phyloP scores from a whole-genome alignment of 2,329 filamentous ascomycete genomes.

The Amesomyces nigricolor region DNA sequence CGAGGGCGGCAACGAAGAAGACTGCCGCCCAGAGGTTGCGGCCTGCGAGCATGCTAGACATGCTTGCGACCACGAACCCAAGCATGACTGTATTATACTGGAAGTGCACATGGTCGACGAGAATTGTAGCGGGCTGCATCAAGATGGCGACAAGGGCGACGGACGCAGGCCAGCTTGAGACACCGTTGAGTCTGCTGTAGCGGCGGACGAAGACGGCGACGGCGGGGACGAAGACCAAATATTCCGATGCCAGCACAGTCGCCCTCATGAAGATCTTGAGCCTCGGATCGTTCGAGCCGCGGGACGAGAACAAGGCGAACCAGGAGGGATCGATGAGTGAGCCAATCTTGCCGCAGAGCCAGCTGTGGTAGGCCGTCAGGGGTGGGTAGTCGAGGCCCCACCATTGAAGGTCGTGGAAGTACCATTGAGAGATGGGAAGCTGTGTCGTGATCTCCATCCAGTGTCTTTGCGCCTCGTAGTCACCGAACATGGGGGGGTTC shows the following conservation, averaged over 20 bases:
- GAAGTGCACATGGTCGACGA: conserved; percentile 93
- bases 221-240: conserved; percentile 81
- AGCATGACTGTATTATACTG: conserved; percentile 99
- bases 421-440: conserved; percentile 90
- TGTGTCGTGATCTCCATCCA: conserved; percentile 98
- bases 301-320: conserved; percentile 81
- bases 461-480: conserved; percentile 96
- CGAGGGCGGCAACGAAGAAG: conserved; percentile 89
- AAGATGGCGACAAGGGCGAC: conserved; percentile 85
- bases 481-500: conserved; percentile 85
- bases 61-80: conserved; percentile 76
- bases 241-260: conserved; percentile 86
- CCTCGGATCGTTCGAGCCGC: conserved; percentile 69
- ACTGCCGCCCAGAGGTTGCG: conserved; percentile 82
- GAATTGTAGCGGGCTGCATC: conserved; percentile 83
- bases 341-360: conserved; percentile 85
- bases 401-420: conserved; percentile 93
- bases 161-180: conserved; percentile 75
- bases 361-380: conserved; percentile 96
- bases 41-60: conserved; percentile 83
- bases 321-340: conserved; percentile 71
- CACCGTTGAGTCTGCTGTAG: conserved; percentile 68
- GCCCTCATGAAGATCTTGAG: conserved; percentile 96
- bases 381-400: conserved; percentile 98
- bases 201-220: conserved; percentile 78